phyloP scores from a whole-genome alignment of 768 basidiomycete genomes.

The Lactarius hatsudake region DNA sequence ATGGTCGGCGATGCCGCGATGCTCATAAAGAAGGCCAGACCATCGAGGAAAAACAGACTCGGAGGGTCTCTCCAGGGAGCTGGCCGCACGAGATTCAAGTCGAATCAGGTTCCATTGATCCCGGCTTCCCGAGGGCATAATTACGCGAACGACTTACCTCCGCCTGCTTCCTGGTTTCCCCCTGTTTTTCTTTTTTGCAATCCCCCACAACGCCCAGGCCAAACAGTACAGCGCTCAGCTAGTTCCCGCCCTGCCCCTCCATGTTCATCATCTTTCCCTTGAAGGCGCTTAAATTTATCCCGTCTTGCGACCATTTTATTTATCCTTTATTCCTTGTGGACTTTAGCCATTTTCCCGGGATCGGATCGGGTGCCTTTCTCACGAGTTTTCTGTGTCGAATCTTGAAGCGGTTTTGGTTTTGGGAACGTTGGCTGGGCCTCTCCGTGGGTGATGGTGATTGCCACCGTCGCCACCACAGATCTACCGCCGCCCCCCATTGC shows the following conservation, averaged over 20 bases:
- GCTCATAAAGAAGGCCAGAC: constrained; percentile 26
- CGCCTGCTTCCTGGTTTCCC: constrained; percentile 18
- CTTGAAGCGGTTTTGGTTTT: constrained; percentile 9
- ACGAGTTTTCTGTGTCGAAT: constrained; percentile 20
- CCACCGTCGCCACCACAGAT: background rate
- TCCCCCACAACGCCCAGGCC: constrained; percentile 14
- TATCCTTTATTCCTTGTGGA: constrained; percentile 12
- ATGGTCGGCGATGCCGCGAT: constrained; percentile 26
- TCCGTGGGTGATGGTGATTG: background rate
- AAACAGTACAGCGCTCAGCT: constrained; percentile 25
- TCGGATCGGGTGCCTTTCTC: constrained; percentile 21
- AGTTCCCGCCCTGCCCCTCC: constrained; percentile 17
- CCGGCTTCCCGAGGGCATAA: constrained; percentile 26
- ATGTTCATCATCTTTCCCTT: constrained; percentile 9
- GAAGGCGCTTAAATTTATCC: constrained; percentile 16
- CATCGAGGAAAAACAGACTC: constrained; percentile 21
- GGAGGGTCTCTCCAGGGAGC: constrained; percentile 16
- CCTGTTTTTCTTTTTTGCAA: constrained; percentile 17
- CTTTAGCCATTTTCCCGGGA: constrained; percentile 14
- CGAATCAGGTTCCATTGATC: constrained; percentile 27
- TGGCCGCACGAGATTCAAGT: constrained; percentile 24
- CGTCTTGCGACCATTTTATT: constrained; percentile 9
- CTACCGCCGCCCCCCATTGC: background rate
- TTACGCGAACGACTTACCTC: constrained; percentile 27
- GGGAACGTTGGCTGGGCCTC: constrained; percentile 9